Evolutionary conservation across 1,284 basidiomycete genomes (phyloP), one percentile per base, ranked within the genome.

Genomic region (Farysia itapuensis): DNA sequence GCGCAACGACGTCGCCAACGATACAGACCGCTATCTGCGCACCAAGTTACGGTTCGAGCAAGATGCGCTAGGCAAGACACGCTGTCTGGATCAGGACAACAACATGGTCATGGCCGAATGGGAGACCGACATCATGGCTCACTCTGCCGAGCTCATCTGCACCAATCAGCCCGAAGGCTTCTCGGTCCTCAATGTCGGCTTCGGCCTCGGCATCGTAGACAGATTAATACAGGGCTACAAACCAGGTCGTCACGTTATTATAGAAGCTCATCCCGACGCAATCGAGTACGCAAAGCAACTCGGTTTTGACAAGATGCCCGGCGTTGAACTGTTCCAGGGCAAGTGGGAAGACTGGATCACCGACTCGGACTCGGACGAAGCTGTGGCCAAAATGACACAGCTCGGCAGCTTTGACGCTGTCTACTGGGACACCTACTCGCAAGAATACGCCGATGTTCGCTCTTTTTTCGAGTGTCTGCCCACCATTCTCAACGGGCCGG

Each of bases 371-470:
- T 84, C 85, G n/a, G 88, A 95, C 84, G 84, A 87, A 64, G 81
- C 85, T 28, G 86, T 85, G 66, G 81, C 83, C 0, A 85, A 85
- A 11, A 88, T 90, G 25, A 81, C 83, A 21, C 81, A 83, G 30
- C 77, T 86, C 8, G 79, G 84, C 13, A 77, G 67, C 0, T 97
- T 94, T 69, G 92, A 96, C 70, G 84, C 87, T 9, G 78, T 97
- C 28, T 97, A 95, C 76, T 92, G 89, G n/a, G 94, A 97, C 75
- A 92, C 92, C 0, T 95, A 95, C 77, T 87, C 88, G 0, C 91
- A 97, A 75, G 84, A 87, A 40, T 97, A 95, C 70, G 13, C 28
- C 16, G 88, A 88, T 56, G 81, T 97, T 26, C 84, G 84, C 64
- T 78, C 80, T 16, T 95, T 97, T 79, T 97, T 98, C 77, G 85